Base-by-base conservation (phyloP, 176 grass and related monocot species). In the Bothriochloa decipiens region DNA sequence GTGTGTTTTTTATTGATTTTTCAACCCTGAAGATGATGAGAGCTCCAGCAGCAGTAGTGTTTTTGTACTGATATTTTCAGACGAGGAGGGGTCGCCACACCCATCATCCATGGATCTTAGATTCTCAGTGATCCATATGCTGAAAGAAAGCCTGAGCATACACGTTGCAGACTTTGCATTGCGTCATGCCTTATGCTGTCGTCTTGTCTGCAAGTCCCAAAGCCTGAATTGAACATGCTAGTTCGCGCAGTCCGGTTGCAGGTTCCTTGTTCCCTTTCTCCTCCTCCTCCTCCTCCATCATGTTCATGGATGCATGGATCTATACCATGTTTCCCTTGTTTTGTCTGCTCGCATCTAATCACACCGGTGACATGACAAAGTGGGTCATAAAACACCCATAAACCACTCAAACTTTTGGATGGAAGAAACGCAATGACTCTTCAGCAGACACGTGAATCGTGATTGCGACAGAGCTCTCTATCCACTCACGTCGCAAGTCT, bases 261-360 rank as follows among this genome's bases (percentile, higher is more conserved):
- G 43, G 26, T 75, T 52, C 46, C 46, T 75, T 75, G 73, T 75
- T 55, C 17, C 47, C 18, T 75, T 75, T 33, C 73, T 75, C 29
- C 47, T n/a, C 73, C 22, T 11, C 70, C 5, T 1, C 12, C n/a
- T 37, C 13, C 5, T 6, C 20, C 11, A 3, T 26, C 15, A 9
- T 43, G 11, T 5, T 16, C 47, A 42, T 23, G 37, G 68, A 72
- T 26, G 47, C 4, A 39, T 39, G 37, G 5, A 52, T 8, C 6
- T 1, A 26, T 2, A 40, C 33, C 12, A 70, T 40, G 1, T 18
- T 20, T 5, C 4, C 22, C 13, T 47, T 26, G 25, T 41, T 28
- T 8, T 6, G 5, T 72, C 1, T 46, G 15, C 27, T 46, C 42
- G 2, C 13, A 46, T 47, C 70, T 23, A 42, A 42, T 17, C 52